These are phyloP conservation scores for Echinosophora koreensis DNA, from an alignment of 306 rosid species.

Conservation along the genomic window DNA sequence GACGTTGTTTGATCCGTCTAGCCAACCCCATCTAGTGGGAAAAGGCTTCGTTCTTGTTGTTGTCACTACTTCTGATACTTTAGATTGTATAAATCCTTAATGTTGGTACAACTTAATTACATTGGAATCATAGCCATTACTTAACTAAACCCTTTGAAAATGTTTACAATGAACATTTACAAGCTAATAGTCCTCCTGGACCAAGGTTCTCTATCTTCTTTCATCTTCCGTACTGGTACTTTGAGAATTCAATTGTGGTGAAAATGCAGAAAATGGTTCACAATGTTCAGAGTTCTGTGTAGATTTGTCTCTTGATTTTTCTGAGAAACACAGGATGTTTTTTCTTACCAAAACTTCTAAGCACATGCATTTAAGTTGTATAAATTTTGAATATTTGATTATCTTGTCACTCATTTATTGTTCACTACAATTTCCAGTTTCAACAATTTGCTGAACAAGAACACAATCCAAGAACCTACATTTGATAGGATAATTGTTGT, in stretches of 20 bases:
- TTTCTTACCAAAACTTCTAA: not conserved
- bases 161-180: not conserved
- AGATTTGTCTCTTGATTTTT: not conserved
- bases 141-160: not conserved
- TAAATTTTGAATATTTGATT: constrained; percentile 24
- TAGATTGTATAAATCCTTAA: constrained; percentile 4
- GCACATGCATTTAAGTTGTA: constrained; percentile 22
- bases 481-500: constrained; percentile 88
- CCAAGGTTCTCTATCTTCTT: not conserved
- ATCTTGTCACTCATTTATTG: constrained; percentile 26
- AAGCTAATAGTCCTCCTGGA: constrained; percentile 11
- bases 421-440: constrained; percentile 56
- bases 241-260: not conserved
- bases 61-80: constrained; percentile 3
- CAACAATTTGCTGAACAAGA: constrained; percentile 65
- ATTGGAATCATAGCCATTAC: not conserved
- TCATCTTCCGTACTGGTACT: constrained; percentile 3
- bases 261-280: constrained; percentile 7
- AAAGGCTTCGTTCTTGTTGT: no score
- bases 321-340: not conserved
- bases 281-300: not conserved
- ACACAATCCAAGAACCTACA: constrained; percentile 87
- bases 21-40: no score
- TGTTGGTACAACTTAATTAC: constrained; percentile 1
- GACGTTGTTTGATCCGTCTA: no score